Evolutionary conservation across 106 monocot genomes (phyloP), one percentile per base, ranked within the genome.

Genomic region (Cymbidium sinense): DNA sequence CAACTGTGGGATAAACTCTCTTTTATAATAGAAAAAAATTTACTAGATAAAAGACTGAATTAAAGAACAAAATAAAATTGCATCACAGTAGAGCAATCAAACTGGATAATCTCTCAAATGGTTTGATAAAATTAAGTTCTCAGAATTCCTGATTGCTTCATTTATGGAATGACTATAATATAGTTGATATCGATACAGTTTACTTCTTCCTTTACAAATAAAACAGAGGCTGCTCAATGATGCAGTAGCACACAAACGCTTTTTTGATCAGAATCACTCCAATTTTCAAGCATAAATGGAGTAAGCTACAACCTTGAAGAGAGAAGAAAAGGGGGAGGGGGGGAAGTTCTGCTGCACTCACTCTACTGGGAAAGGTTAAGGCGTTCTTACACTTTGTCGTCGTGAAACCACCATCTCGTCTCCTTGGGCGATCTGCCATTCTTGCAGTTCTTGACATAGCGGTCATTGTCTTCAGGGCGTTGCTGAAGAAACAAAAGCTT

Each of bases 331-430:
- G n/a, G n/a, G n/a, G n/a, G n/a, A n/a, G n/a, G 23, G 23, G 61
- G 27, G 54, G 54, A 21, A 15, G 4, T n/a, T n/a, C n/a, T 62
- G 61, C 25, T n/a, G n/a, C 58, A 23, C 10, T 43, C 43, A 58
- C 23, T 23, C 58, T 58, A n/a, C 13, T 39, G 47, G 13, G 47
- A 23, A 62, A 23, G 25, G n/a, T 11, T 25, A 62, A 15, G 61
- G 61, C 13, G 13, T 47, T 47, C 21, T 71, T 71, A 89, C 33
- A 87, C 87, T 71, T 84, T 90, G 71, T 90, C 89, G 36, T 90
- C 89, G 65, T 90, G 89, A 71, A 90, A 90, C 89, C 89, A 90
- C 89, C 89, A 90, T 62, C 89, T 87, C 0, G 89, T 90, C 76
- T 90, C 89, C 76, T 90, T 90, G 0, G 89, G 89, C 34, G 89